Base-by-base conservation (phyloP, 1,284 basidiomycete genomes). In the Pisolithus thermaeus region DNA sequence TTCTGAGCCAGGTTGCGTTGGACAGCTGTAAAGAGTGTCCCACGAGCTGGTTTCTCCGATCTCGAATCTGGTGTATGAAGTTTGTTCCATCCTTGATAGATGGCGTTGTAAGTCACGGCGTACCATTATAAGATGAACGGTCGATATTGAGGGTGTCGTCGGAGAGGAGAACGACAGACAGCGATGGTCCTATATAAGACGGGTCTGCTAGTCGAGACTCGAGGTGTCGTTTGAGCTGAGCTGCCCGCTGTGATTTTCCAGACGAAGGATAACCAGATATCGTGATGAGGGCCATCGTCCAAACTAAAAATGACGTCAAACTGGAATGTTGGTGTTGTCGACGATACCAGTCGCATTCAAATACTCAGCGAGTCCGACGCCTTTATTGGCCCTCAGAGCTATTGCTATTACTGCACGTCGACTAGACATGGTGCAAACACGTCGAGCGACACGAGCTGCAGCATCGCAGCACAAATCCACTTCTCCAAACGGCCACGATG, bases 181-280 rank as follows among this genome's bases (percentile, higher is more conserved):
- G 67, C 35, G 73, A 69, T 3, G 78, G 79, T 0, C 83, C 84
- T 3, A 69, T 58, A 61, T 85, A 81, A 0, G 61, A 64, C 9
- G 73, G 62, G 39, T 79, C 73, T 18, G 68, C 59, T 7, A 93
- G 68, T 32, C 80, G 77, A 7, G 56, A 46, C 52, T 87, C 74
- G 42, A 98, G 74, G 59, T 81, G 77, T 2, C 64, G 59, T 42
- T 77, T 76, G 49, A 98, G 76, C 64, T 93, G 82, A 1, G 69
- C 57, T 1, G 85, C 85, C 43, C 93, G 74, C n/a, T 69, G 75
- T 0, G 88, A 81, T 68, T 98, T 97, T 50, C 96, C 95, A 40
- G 88, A 87, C 60, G 78, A 85, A 0, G 96, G 95, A 68, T 82
- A 93, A 9, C 96, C 96, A n/a, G 89, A 83, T 39, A 98, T 76